Evolutionary conservation across 352 stramenopile species (phyloP), one percentile per base, ranked within the genome.

Genomic region (Phytophthora idaei): DNA sequence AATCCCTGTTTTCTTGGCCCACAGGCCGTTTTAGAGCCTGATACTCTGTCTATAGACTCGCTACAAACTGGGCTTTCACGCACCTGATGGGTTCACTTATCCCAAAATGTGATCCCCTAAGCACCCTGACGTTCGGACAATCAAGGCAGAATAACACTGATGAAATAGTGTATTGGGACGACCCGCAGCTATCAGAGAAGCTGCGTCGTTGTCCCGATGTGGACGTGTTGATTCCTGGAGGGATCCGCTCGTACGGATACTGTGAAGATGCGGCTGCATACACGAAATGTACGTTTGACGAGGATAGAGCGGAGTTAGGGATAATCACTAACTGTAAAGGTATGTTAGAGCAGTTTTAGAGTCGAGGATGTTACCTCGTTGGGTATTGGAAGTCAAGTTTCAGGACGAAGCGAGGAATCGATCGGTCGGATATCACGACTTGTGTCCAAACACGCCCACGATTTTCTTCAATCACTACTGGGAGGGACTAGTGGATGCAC

Each of bases 261-360:
- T 89, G 83, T 69, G 83, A 92, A 67, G 83, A 92, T 56, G 71
- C 71, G 1, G 70, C 72, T 14, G 80, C 63, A 5, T 92, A 90
- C 61, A 67, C 77, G 27, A 88, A 89, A 57, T 87, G 78, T 86
- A 63, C 51, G 74, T 80, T 15, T 61, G 21, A 21, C 21, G 45
- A 51, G n/a, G 6, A 36, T 42, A 42, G 36, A 42, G 36, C 9
- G 11, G 12, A 17, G 36, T n/a, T 42, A 42, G 11, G 5, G 36
- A n/a, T 21, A 21, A 21, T 42, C 36, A 11, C 36, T 42, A 42
- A 42, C 36, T 32, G 49, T 46, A 14, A 15, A 21, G 47, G 15
- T 3, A 36, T 51, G 11, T 10, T 44, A 32, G 12, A 44, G 8
- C 39, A 83, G 73, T 77, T 47, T 48, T 87, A 5, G 46, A 78